These are phyloP conservation scores for Nitzschia putrida DNA, from an alignment of 108 stramenopile genomes.

Conservation along the genomic window DNA sequence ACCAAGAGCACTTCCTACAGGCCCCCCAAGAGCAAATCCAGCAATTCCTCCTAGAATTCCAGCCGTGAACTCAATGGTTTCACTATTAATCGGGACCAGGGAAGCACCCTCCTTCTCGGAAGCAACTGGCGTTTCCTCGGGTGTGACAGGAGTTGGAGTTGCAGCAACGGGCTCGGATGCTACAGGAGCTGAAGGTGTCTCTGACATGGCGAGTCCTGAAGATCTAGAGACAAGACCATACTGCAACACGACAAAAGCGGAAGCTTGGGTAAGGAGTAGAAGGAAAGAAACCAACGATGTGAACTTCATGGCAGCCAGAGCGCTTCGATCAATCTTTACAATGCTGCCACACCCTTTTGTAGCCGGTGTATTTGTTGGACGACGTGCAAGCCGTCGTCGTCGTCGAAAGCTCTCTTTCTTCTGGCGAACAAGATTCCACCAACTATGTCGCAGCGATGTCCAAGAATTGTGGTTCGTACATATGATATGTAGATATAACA, in stretches of 20 bases:
- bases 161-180: slow-evolving; percentile 22
- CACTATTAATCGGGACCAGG: slow-evolving; percentile 86
- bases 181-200: slow-evolving; percentile 18
- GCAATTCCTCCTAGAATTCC: slow-evolving; percentile 77
- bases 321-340: neutral
- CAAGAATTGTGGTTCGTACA: no score
- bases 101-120: slow-evolving; percentile 31
- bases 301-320: slow-evolving; percentile 41
- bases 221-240: slow-evolving; percentile 19
- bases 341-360: neutral
- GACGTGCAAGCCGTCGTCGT: neutral
- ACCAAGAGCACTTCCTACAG: slow-evolving; percentile 55
- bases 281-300: slow-evolving; percentile 23
- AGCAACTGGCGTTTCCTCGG: slow-evolving; percentile 22
- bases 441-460: no score
- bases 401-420: no score
- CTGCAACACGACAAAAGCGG: slow-evolving; percentile 44
- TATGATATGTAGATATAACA: no score
- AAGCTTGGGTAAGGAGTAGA: slow-evolving; percentile 29
- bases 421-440: no score
- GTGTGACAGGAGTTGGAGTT: slow-evolving; percentile 17
- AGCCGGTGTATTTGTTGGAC: neutral
- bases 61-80: slow-evolving; percentile 90
- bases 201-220: slow-evolving; percentile 11
- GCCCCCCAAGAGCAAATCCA: slow-evolving; percentile 74